Evolutionary conservation across 2,329 filamentous ascomycete genomes (phyloP), one percentile per base, ranked within the genome.

Genomic region (Pseudopithomyces maydicus): DNA sequence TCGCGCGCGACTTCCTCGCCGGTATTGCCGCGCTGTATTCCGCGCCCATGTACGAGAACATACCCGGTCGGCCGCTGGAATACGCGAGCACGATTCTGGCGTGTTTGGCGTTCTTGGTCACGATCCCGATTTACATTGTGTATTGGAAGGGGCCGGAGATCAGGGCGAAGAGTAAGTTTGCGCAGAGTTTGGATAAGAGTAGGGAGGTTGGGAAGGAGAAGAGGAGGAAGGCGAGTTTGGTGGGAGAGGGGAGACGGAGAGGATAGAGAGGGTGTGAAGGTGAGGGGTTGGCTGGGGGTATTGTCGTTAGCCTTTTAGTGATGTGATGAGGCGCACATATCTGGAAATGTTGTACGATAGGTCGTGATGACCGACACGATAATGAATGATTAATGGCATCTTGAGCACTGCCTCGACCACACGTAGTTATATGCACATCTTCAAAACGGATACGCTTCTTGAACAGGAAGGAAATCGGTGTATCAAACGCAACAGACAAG

Each of bases 1-100:
- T 89, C 77, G 83, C 88, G 2, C 83, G 90, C 62, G 89, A 92
- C 68, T 87, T 91, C 74, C 78, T 92, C 0, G 90, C 89, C 1
- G 89, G 90, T 73, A 81, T 91, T 8, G 83, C 90, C 1, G 89
- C 88, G 0, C 80, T 91, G 48, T 88, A 87, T 14, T 85, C 88
- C 0, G 83, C 83, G 0, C 88, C 89, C 0, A 63, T 71, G 36
- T 72, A 73, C 55, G 62, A 62, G 6, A 73, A 72, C 22, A 69
- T 74, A 8, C 65, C 70, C 8, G 66, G 66, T 4, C 62, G 77
- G 6, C 80, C 81, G 47, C 76, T 87, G 2, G 79, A 84, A 52
- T 81, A 79, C 59, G 84, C 85, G 0, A 82, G 81, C 26, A 83
- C 82, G 0, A 78, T 86, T 6, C 79, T 87, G 0, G 82, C 79